phyloP scores from a whole-genome alignment of 495 filamentous ascomycete species.

The Apodospora peruviana region DNA sequence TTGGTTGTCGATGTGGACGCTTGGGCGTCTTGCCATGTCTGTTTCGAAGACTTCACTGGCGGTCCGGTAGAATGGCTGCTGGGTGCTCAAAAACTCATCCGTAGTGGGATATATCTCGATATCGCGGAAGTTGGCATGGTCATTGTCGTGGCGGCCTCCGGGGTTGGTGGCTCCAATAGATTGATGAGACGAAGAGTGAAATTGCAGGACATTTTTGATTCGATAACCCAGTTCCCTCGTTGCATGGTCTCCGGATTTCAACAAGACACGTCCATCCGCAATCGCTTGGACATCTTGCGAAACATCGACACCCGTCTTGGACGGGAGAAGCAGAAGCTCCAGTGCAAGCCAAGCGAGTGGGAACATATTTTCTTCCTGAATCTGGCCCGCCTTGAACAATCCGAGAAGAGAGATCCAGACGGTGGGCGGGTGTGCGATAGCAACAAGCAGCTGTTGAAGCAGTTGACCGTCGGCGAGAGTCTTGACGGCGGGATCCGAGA shows the following conservation, averaged over 20 bases:
- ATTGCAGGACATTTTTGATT: slow-evolving; percentile 19
- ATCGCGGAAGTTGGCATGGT: slow-evolving; percentile 54
- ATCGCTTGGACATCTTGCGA: slow-evolving; percentile 25
- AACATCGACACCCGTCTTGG: slow-evolving; percentile 22
- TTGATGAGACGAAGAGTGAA: slow-evolving; percentile 3
- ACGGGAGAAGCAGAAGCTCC: slow-evolving; percentile 48
- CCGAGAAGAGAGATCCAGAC: slow-evolving; percentile 56
- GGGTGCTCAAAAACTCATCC: slow-evolving; percentile 58
- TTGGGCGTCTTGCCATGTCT: slow-evolving; percentile 32
- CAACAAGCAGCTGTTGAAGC: slow-evolving; percentile 46
- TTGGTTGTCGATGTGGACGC: slow-evolving; percentile 65
- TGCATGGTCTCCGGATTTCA: slow-evolving; percentile 25
- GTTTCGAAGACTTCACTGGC: slow-evolving; percentile 35
- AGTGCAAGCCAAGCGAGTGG: slow-evolving; percentile 56
- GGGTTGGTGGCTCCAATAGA: slow-evolving; percentile 22
- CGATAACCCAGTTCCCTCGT: slow-evolving; percentile 23
- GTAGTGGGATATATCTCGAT: slow-evolving; percentile 64
- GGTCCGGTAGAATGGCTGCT: slow-evolving; percentile 53
- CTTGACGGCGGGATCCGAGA: slow-evolving; percentile 44
- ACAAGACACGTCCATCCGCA: slow-evolving; percentile 18
- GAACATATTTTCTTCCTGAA: slow-evolving; percentile 34
- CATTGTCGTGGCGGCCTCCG: slow-evolving; percentile 78
- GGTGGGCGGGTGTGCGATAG: slow-evolving; percentile 52
- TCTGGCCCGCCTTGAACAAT: slow-evolving; percentile 28
- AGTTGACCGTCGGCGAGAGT: slow-evolving; percentile 50